Evolutionary conservation across 1,139 yeast genomes (phyloP), one percentile per base, ranked within the genome.

Genomic region (Meyerozyma elateridarum): DNA sequence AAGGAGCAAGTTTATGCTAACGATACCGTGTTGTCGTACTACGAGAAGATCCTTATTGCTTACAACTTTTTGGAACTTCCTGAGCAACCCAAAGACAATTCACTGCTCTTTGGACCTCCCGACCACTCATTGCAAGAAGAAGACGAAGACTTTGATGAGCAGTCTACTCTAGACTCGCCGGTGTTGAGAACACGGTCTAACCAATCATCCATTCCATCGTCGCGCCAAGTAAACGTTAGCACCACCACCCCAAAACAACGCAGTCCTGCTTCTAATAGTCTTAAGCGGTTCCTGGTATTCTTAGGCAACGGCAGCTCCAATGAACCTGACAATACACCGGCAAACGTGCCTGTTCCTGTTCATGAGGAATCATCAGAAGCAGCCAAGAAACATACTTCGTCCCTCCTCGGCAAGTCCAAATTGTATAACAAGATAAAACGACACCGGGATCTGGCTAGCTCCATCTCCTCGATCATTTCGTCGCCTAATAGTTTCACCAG

Each of bases 371-470:
- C n/a, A n/a, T n/a, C 27, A 6, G 27, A 24, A 15, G 12, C 14
- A n/a, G 17, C 12, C 8, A 24, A 24, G 27, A 24, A 24, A 15
- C 27, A 24, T 9, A 18, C 18, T 9, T 19, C 20, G 27, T 24
- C 15, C 8, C 27, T 66, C 9, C 50, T 65, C 15, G 51, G 64
- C 11, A 67, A 66, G 37, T 58, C 69, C 5, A 52, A 54, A 38
- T 44, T 67, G 18, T 67, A 67, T 41, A 59, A 56, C 40, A 56
- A 61, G 36, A 46, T 66, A 17, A 65, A 59, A 40, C 64, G 62
- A 38, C 52, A 61, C 36, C 52, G 73, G 9, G 71, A 65, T 32
- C 65, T 61, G 56, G 45, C 56, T 2, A 46, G 61, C 15, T 60
- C 67, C 2, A 36, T 52, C 28, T 48, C 47, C 25, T 63, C 68